Evolutionary conservation across 768 basidiomycete species (phyloP).

Genomic region (Mycena leptocephala): DNA sequence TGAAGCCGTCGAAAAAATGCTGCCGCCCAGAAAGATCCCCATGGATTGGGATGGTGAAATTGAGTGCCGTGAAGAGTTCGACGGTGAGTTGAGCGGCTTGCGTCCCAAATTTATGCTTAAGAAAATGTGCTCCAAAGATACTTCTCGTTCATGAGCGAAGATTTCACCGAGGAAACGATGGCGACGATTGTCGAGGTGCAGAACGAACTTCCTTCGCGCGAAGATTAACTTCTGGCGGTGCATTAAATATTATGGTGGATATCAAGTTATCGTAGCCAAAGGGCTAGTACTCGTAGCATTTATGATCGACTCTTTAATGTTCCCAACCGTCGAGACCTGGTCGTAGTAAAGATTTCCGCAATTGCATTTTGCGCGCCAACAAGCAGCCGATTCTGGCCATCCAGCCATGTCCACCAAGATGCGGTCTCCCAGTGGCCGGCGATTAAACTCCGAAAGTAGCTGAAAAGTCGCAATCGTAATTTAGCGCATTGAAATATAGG

Average conservation of each 20-base stretch:
- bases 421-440: conserved; percentile 56
- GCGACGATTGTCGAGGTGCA: conserved; percentile 21
- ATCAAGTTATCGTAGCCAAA: too few relatives aligned
- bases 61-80: conserved; percentile 6
- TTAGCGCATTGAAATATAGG: background rate
- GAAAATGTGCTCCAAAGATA: background rate
- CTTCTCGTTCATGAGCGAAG: conserved; percentile 5
- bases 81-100: background rate
- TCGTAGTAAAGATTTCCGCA: conserved; percentile 56
- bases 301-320: conserved; percentile 50
- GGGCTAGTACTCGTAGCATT: background rate
- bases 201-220: background rate
- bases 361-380: conserved; percentile 57
- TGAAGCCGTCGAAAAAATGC: conserved; percentile 21
- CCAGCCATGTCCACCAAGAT: conserved; percentile 60
- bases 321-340: conserved; percentile 51
- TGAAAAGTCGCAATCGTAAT: background rate
- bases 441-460: conserved; percentile 53
- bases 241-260: background rate
- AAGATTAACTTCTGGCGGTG: background rate
- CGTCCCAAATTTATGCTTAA: background rate
- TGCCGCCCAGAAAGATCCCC: conserved; percentile 9
- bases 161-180: background rate
- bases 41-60: conserved; percentile 29
- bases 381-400: conserved; percentile 58